These are phyloP conservation scores for Alternaria consortialis DNA, from an alignment of 2,329 filamentous ascomycete genomes.

Conservation along the genomic window DNA sequence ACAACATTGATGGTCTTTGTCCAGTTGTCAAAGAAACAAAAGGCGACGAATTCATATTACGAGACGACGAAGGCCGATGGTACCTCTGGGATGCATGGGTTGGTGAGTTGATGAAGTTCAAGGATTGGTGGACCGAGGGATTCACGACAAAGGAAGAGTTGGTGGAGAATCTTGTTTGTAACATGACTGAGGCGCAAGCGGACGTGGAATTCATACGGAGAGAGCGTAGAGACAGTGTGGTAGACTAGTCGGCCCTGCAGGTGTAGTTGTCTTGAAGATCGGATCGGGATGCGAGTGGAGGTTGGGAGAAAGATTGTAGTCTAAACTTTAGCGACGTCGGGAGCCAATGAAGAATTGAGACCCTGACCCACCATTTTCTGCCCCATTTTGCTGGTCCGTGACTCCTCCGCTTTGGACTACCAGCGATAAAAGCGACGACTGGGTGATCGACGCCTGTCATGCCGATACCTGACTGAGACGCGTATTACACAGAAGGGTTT, in stretches of 20 bases:
- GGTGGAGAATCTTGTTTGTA: constrained; percentile 7
- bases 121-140: constrained; percentile 9
- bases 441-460: constrained; percentile 14
- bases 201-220: constrained; percentile 7
- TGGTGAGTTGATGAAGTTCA: constrained; percentile 10
- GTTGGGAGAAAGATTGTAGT: constrained; percentile 6
- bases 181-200: constrained; percentile 10
- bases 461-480: constrained; percentile 33
- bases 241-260: constrained; percentile 7
- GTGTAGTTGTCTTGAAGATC: not conserved
- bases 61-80: constrained; percentile 1
- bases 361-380: constrained; percentile 24
- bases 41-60: constrained; percentile 10
- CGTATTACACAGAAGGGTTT: not conserved
- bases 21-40: constrained; percentile 13
- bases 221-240: constrained; percentile 1
- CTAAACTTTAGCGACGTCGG: constrained; percentile 12
- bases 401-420: constrained; percentile 20
- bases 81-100: constrained; percentile 20
- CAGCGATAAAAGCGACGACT: not conserved
- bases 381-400: constrained; percentile 18
- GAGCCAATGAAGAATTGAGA: constrained; percentile 20
- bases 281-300: not conserved
- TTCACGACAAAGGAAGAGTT: constrained; percentile 14
- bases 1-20: constrained; percentile 11